Evolutionary conservation across 768 basidiomycete species (phyloP).

Genomic region (Hericium alpestre): DNA sequence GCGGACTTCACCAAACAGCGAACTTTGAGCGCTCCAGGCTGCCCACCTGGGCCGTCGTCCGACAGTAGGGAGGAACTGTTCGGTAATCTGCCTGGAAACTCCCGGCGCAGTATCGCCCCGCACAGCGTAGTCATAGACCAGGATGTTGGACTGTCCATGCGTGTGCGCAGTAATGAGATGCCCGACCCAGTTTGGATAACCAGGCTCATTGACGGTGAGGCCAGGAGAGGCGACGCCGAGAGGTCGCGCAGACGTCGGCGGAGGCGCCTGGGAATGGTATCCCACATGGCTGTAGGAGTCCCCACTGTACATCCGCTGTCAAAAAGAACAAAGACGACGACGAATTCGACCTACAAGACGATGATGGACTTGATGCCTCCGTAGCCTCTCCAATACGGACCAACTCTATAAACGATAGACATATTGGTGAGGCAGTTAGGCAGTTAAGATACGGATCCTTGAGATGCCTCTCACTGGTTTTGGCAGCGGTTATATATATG

Average conservation of each 20-base stretch:
- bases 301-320: slow-evolving; percentile 31
- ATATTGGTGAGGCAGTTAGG: too few species aligned
- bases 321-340: not conserved
- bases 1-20: slow-evolving; percentile 17
- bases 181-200: slow-evolving; percentile 53
- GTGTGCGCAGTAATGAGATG: slow-evolving; percentile 34
- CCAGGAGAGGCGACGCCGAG: slow-evolving; percentile 43
- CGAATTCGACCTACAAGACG: slow-evolving; percentile 35
- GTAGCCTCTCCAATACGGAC: slow-evolving; percentile 23
- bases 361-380: slow-evolving; percentile 32
- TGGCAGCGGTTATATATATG: too few species aligned
- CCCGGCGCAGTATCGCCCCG: slow-evolving; percentile 40
- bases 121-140: slow-evolving; percentile 49
- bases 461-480: too few species aligned
- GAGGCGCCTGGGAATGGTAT: slow-evolving; percentile 11
- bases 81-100: slow-evolving; percentile 30
- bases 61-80: slow-evolving; percentile 26
- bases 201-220: slow-evolving; percentile 33
- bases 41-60: slow-evolving; percentile 19
- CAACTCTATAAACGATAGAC: not conserved
- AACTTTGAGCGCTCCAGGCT: slow-evolving; percentile 14
- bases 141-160: slow-evolving; percentile 21
- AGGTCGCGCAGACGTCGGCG: slow-evolving; percentile 32
- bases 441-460: too few species aligned
- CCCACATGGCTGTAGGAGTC: slow-evolving; percentile 45